phyloP scores from a whole-genome alignment of 192 early-diverging fungal species.

The Podila horticola region DNA sequence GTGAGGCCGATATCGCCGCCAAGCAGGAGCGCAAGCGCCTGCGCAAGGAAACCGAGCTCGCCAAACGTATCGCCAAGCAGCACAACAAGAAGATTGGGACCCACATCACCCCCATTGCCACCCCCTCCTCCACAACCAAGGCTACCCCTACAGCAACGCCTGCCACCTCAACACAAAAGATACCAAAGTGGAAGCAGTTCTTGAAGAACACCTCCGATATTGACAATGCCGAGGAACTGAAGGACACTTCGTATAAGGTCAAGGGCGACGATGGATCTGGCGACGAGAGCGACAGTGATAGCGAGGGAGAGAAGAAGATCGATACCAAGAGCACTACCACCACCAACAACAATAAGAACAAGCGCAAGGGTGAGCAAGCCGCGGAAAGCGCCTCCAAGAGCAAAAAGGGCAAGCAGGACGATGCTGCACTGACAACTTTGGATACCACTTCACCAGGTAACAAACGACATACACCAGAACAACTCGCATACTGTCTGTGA shows the following conservation, averaged over 20 bases:
- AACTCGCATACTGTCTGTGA: not conserved
- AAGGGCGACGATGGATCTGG: constrained; percentile 42
- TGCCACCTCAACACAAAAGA: constrained; percentile 25
- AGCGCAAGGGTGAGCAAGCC: constrained; percentile 29
- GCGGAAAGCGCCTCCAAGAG: not conserved
- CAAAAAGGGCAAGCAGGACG: constrained; percentile 23
- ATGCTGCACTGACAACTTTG: not conserved
- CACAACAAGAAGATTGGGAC: not conserved
- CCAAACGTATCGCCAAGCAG: constrained; percentile 4
- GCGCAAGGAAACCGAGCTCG: constrained; percentile 31
- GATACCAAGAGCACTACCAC: not conserved
- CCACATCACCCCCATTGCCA: not conserved
- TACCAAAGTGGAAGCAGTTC: constrained; percentile 50
- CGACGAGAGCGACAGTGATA: constrained; percentile 30
- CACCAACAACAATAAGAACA: constrained; percentile 9
- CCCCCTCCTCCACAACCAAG: not conserved
- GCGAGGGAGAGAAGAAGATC: constrained; percentile 1
- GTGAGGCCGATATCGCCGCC: constrained; percentile 37
- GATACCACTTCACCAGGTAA: constrained; percentile 32
- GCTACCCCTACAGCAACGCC: not conserved
- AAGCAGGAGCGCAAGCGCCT: constrained; percentile 48
- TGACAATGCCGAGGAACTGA: constrained; percentile 46
- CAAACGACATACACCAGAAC: not conserved
- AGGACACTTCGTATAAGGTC: constrained; percentile 45
- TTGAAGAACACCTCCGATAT: constrained; percentile 41